phyloP scores from a whole-genome alignment of 2,329 filamentous ascomycete species.

The Clonostachys chloroleuca region DNA sequence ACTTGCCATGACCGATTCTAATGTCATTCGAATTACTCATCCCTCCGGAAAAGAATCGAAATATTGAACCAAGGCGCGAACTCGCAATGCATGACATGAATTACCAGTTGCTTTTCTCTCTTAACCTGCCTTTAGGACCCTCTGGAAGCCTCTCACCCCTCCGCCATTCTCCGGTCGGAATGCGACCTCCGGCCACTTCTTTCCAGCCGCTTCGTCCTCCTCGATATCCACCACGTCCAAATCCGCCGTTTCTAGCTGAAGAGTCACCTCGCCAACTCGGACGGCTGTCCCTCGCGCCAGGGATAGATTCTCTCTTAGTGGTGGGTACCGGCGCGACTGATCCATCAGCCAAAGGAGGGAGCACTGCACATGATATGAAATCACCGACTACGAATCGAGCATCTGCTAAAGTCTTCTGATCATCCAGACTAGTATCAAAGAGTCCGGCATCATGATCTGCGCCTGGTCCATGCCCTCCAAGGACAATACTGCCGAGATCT shows the following conservation, averaged over 20 bases:
- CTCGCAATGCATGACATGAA: background rate
- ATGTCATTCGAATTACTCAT: background rate
- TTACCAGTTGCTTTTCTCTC: slow-evolving; percentile 21
- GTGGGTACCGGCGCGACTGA: slow-evolving; percentile 57
- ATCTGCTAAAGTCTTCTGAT: slow-evolving; percentile 70
- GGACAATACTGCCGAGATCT: slow-evolving; percentile 77
- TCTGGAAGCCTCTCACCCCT: slow-evolving; percentile 60
- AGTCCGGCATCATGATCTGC: slow-evolving; percentile 18
- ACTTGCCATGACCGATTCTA: no score
- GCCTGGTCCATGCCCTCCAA: slow-evolving; percentile 55
- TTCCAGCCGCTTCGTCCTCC: slow-evolving; percentile 31
- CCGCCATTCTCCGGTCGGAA: slow-evolving; percentile 59
- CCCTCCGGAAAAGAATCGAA: background rate
- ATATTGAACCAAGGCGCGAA: background rate
- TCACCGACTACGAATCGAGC: slow-evolving; percentile 84
- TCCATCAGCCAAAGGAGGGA: slow-evolving; percentile 71
- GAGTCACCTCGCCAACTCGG: slow-evolving; percentile 15
- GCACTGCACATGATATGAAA: slow-evolving; percentile 77
- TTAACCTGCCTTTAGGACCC: slow-evolving; percentile 21
- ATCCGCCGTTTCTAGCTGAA: slow-evolving; percentile 17
- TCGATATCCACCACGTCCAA: slow-evolving; percentile 25
- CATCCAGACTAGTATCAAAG: slow-evolving; percentile 34
- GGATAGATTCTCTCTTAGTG: slow-evolving; percentile 14
- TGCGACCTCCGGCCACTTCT: slow-evolving; percentile 26
- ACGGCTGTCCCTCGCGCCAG: slow-evolving; percentile 11